Evolutionary conservation across 768 basidiomycete genomes (phyloP).

Genomic region (Macrolepiota dolichaula): DNA sequence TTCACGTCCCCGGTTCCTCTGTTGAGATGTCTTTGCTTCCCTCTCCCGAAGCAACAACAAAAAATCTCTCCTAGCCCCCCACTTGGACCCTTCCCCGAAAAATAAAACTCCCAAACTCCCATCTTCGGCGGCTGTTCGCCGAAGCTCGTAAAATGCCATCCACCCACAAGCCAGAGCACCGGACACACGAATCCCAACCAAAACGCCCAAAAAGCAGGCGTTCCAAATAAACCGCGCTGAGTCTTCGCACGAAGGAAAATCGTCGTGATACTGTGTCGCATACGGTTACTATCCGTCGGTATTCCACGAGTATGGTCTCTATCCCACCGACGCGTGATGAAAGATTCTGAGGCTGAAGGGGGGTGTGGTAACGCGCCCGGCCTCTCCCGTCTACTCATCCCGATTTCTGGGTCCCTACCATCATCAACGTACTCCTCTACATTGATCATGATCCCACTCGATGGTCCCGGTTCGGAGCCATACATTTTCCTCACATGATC

Average conservation of each 20-base stretch:
- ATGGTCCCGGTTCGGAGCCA: slow-evolving; percentile 5
- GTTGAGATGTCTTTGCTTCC: slow-evolving; percentile 12
- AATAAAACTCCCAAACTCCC: slow-evolving; percentile 46
- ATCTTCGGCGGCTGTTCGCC: slow-evolving; percentile 44
- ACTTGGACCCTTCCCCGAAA: slow-evolving; percentile 18
- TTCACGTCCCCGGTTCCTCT: not conserved
- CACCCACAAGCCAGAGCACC: slow-evolving; percentile 74
- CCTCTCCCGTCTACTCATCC: not conserved
- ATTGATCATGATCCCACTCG: not conserved
- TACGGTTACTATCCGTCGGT: slow-evolving; percentile 27
- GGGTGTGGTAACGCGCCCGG: slow-evolving; percentile 11
- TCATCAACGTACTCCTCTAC: not conserved
- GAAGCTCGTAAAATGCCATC: slow-evolving; percentile 59
- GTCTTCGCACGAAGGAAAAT: slow-evolving; percentile 32
- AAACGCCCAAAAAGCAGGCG: slow-evolving; percentile 61
- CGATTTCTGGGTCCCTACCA: slow-evolving; percentile 14
- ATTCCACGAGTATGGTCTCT: slow-evolving; percentile 26
- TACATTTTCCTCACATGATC: not conserved
- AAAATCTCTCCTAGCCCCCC: slow-evolving; percentile 33
- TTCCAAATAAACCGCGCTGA: slow-evolving; percentile 20
- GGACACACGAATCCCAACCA: slow-evolving; percentile 74
- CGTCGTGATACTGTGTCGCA: slow-evolving; percentile 18
- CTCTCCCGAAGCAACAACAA: slow-evolving; percentile 24
- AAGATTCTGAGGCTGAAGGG: slow-evolving; percentile 43
- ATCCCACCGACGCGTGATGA: slow-evolving; percentile 50